Percentiles rank a stretch among this genome's conserved stretches.
Evolutionary conservation across 208 protist genomes (phyloP).

Genomic region (Acanthamoeba royreba): DNA sequence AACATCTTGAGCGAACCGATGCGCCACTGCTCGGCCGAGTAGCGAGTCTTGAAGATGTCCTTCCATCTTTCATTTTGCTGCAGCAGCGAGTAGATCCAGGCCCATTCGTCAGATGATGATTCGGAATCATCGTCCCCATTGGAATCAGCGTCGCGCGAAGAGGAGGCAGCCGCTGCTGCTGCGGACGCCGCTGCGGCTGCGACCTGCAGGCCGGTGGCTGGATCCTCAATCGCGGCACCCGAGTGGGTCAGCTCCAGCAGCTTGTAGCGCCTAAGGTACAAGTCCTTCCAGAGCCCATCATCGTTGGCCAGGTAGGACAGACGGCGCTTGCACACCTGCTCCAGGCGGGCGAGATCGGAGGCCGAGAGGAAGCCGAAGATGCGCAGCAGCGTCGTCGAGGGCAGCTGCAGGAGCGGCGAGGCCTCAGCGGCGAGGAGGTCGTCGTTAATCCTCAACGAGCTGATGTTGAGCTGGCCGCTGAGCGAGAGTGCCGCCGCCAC

Average conservation of each 20-base stretch:
- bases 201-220: no score
- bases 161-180: not conserved
- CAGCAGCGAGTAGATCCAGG: conserved; percentile 48
- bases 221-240: no score
- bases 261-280: conserved; percentile 38
- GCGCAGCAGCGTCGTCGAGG: conserved; percentile 22
- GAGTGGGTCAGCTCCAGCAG: not conserved
- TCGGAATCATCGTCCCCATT: conserved; percentile 6
- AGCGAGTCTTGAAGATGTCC: conserved; percentile 48
- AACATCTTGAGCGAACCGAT: conserved; percentile 51
- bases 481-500: not conserved
- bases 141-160: not conserved
- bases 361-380: conserved; percentile 32
- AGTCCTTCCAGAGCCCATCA: conserved; percentile 16
- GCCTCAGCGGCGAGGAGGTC: not conserved
- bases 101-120: conserved; percentile 1
- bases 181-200: no score
- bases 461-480: not conserved
- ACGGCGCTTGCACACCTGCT: conserved; percentile 43
- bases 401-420: not conserved
- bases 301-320: conserved; percentile 20
- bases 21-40: conserved; percentile 27
- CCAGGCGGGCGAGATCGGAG: conserved; percentile 2
- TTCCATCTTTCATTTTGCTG: conserved; percentile 53
- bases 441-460: not conserved